Percentiles rank a stretch among this genome's conserved stretches.
These are phyloP conservation scores for Xylariaceae sp. DNA, from an alignment of 2,329 filamentous ascomycete genomes.

Conservation along the genomic window DNA sequence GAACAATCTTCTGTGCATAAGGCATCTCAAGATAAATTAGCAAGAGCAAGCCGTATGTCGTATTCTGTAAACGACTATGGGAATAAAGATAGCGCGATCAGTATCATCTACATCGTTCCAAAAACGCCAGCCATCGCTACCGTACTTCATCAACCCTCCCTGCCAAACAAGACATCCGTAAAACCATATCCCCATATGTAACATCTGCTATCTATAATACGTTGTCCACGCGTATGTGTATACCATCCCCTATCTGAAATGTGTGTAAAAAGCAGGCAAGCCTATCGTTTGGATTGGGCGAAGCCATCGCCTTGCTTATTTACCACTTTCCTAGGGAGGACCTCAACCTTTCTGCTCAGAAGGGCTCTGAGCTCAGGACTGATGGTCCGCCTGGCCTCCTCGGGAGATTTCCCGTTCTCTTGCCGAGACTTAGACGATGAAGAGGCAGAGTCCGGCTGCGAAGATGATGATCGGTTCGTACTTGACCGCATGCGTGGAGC, in stretches of 20 bases:
- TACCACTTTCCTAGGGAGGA: conserved; percentile 27
- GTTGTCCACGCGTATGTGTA: not conserved
- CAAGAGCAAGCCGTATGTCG: too few relatives aligned
- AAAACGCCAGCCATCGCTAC: conserved; percentile 8
- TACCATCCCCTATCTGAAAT: conserved; percentile 13
- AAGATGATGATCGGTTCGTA: conserved; percentile 14
- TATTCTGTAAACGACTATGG: too few relatives aligned
- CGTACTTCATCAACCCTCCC: not conserved
- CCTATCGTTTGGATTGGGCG: conserved; percentile 12
- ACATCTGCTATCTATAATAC: not conserved
- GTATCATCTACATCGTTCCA: too few relatives aligned
- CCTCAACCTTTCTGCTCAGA: conserved; percentile 39
- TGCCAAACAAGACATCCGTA: not conserved
- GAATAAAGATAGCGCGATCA: too few relatives aligned
- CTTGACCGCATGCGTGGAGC: conserved; percentile 37
- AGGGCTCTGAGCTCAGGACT: conserved; percentile 53
- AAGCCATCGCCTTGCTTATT: conserved; percentile 27
- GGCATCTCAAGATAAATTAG: too few relatives aligned
- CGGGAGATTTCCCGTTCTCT: conserved; percentile 35
- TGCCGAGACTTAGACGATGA: conserved; percentile 8
- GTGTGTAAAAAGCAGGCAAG: not conserved
- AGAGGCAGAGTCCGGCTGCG: conserved; percentile 22
- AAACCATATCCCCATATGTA: not conserved
- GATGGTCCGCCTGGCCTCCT: conserved; percentile 43
- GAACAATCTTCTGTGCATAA: too few relatives aligned